Conservation (phyloP, 1,139 yeast species). For the Taphrina confusa region DNA sequence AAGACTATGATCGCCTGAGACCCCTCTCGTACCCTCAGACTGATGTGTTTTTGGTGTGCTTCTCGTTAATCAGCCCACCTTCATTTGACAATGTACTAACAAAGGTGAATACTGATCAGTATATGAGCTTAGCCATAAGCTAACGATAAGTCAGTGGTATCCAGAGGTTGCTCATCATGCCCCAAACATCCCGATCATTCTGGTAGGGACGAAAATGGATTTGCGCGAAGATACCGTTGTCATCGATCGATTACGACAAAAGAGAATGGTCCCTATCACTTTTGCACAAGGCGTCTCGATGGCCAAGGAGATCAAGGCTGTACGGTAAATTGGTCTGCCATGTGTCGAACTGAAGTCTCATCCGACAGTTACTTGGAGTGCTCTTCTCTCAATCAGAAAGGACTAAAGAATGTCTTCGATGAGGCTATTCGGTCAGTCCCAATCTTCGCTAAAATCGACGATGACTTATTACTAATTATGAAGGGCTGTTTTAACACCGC, state of each 20-base stretch:
- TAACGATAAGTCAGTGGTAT: conserved; percentile 55
- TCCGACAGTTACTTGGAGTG: conserved; percentile 65
- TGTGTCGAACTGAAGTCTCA: neutral
- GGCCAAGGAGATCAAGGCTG: conserved; percentile 72
- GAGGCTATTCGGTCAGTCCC: conserved; percentile 71
- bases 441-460: neutral
- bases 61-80: conserved; percentile 79
- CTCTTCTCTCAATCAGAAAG: conserved; percentile 88
- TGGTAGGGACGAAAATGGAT: conserved; percentile 86
- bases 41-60: conserved; percentile 82
- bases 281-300: conserved; percentile 64
- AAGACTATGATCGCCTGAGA: conserved; percentile 86
- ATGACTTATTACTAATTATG: neutral
- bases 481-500: conserved; percentile 33
- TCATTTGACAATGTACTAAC: conserved; percentile 69
- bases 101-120: conserved; percentile 43
- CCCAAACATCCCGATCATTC: conserved; percentile 71
- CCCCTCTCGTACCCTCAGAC: conserved; percentile 93
- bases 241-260: conserved; percentile 67
- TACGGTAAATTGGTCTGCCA: conserved; percentile 49
- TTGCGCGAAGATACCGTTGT: conserved; percentile 78
- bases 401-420: conserved; percentile 70
- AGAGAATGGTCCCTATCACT: conserved; percentile 63
- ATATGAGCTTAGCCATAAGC: neutral
- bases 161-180: conserved; percentile 89